Base-by-base conservation (phyloP, 768 basidiomycete genomes). In the Russula virescens region DNA sequence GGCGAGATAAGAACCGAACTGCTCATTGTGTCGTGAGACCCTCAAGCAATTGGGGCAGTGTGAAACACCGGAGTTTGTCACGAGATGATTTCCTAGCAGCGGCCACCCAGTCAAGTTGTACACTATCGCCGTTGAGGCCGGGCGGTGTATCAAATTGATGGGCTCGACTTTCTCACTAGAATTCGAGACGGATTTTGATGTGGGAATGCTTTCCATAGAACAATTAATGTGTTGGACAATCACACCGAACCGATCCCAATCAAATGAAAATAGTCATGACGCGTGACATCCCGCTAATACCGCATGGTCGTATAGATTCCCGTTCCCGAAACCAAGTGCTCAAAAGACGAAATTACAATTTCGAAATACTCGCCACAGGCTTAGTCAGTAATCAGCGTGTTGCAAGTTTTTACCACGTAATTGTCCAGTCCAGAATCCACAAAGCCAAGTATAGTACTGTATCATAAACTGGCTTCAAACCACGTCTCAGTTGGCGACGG, bases 101-200 rank as follows among this genome's bases (percentile, higher is more conserved):
- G 34, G 21, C 51, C 31, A 31, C 28, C 3, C n/a, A 35, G 11
- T 31, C 19, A 4, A 56, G 28, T 9, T 34, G 43, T 34, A 56
- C 28, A 3, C 11, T 19, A 55, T n/a, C 42, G 18, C 26, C 11
- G 18, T 8, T 34, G 45, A 35, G 43, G 3, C 55, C 13, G 10
- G 31, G 18, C 23, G n/a, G 8, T 14, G 11, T 19, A 23, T 38
- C 38, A 19, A 19, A 43, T 18, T 16, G 42, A 43, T 43, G 42
- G 13, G 31, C 16, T 19, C 16, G 42, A 43, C 18, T 43, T 43
- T 8, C 18, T 43, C 18, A 3, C 42, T 19, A 19, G 42, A 43
- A 28, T 14, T 35, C 40, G 35, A 55, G 52, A 40, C 60, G 60
- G 60, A 61, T 31, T 61, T 61, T 61, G 28, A 49, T 16, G 60